Evolutionary conservation across 2,329 filamentous ascomycete genomes (phyloP).

Genomic region (Aspergillus sp.): DNA sequence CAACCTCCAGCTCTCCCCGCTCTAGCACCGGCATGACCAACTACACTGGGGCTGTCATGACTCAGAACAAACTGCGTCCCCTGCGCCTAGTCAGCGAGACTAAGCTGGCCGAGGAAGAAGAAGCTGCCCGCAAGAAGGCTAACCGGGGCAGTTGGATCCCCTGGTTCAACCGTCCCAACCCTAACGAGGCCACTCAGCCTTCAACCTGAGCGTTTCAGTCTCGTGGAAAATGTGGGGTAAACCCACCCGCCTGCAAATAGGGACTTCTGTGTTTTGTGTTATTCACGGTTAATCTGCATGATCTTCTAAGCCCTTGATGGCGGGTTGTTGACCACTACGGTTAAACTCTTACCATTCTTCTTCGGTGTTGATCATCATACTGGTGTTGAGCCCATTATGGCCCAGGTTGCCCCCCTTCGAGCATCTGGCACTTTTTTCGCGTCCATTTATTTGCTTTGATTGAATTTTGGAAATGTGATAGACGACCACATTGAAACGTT

Average conservation of each 20-base stretch:
- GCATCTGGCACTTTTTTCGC: conserved; percentile 4
- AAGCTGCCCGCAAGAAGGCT: conserved; percentile 48
- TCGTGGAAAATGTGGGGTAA: neutral
- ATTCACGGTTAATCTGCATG: conserved; percentile 7
- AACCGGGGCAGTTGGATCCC: conserved; percentile 52
- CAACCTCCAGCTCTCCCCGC: conserved; percentile 57
- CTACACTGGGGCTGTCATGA: conserved; percentile 65
- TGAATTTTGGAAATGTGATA: conserved; percentile 2
- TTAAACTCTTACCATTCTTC: neutral
- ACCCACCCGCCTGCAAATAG: neutral
- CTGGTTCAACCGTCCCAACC: conserved; percentile 46
- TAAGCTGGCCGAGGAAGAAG: conserved; percentile 44
- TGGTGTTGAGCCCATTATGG: conserved; percentile 4
- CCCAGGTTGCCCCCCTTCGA: neutral
- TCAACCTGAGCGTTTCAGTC: conserved; percentile 4
- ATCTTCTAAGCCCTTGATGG: conserved; percentile 10
- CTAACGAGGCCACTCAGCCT: conserved; percentile 28
- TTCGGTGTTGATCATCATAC: conserved; percentile 3
- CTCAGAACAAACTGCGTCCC: conserved; percentile 76
- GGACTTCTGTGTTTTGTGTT: neutral
- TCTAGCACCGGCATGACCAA: conserved; percentile 69
- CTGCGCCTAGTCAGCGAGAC: conserved; percentile 70
- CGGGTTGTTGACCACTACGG: conserved; percentile 1
- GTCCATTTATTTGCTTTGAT: neutral
- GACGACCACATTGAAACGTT: conserved; percentile 6